Percentiles rank a stretch among this genome's conserved stretches.
phyloP scores from a whole-genome alignment of 768 basidiomycete genomes.

The Psilocybe subaeruginosa region DNA sequence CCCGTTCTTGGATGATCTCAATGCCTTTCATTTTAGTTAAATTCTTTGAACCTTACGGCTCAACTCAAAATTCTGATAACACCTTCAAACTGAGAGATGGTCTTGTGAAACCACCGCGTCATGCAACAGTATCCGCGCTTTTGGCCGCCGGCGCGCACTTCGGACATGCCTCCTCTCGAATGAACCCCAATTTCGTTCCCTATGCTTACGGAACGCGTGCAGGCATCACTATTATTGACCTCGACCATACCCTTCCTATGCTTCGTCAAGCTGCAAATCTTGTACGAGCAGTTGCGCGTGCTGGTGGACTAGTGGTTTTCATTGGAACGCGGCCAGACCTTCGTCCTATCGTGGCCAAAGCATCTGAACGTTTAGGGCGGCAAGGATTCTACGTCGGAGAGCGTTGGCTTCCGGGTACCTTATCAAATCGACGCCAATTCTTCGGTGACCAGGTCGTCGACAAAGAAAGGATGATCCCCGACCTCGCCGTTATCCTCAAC shows the following conservation, averaged over 20 bases:
- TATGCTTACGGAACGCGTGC: constrained; percentile 93
- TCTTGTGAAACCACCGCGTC: constrained; percentile 66
- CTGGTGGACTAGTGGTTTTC: constrained; percentile 86
- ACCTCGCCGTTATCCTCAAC: constrained; percentile 91
- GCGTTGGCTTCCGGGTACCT: constrained; percentile 93
- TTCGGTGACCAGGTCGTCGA: constrained; percentile 62
- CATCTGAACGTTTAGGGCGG: constrained; percentile 75
- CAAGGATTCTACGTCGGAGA: constrained; percentile 88
- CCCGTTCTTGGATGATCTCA: constrained; percentile 16
- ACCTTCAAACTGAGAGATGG: constrained; percentile 75
- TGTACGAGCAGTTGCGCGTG: constrained; percentile 77
- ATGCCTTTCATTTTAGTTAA: constrained; percentile 46
- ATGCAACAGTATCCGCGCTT: constrained; percentile 85
- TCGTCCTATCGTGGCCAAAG: constrained; percentile 71
- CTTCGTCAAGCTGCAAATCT: constrained; percentile 90
- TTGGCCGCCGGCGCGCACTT: constrained; percentile 93
- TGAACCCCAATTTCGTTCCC: constrained; percentile 89
- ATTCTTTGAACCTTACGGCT: constrained; percentile 73
- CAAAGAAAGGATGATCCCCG: constrained; percentile 67
- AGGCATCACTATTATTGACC: constrained; percentile 90
- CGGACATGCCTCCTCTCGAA: constrained; percentile 81
- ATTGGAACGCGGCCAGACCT: constrained; percentile 88
- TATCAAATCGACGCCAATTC: constrained; percentile 83
- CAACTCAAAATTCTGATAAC: constrained; percentile 67
- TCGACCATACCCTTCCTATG: constrained; percentile 91